Evolutionary conservation across 352 stramenopile species (phyloP).

Genomic region (Phytophthora syringae): DNA sequence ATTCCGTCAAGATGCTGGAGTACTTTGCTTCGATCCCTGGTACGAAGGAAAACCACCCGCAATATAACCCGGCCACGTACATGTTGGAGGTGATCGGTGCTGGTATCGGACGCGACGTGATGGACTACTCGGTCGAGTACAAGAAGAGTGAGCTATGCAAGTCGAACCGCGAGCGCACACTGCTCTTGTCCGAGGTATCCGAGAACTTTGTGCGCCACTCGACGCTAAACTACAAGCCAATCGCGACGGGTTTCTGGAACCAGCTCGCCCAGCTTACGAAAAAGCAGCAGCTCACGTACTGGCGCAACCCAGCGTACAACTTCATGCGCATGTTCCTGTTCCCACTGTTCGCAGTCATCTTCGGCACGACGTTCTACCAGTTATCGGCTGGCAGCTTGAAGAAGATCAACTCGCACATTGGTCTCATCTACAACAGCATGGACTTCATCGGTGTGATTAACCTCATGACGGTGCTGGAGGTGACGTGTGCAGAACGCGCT

Average conservation of each 20-base stretch:
- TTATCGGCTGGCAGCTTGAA: slow-evolving; percentile 24
- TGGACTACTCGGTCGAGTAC: slow-evolving; percentile 56
- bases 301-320: slow-evolving; percentile 57
- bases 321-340: slow-evolving; percentile 58
- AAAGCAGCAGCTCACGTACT: slow-evolving; percentile 60
- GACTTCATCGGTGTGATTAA: slow-evolving; percentile 67
- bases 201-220: slow-evolving; percentile 47
- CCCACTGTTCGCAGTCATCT: slow-evolving; percentile 51
- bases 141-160: slow-evolving; percentile 34
- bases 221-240: slow-evolving; percentile 50
- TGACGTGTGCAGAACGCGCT: slow-evolving; percentile 52
- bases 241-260: slow-evolving; percentile 49
- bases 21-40: slow-evolving; percentile 80
- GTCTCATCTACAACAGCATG: slow-evolving; percentile 68
- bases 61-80: slow-evolving; percentile 90
- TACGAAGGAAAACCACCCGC: slow-evolving; percentile 55
- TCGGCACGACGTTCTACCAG: slow-evolving; percentile 62
- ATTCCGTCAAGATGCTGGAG: slow-evolving; percentile 66
- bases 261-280: slow-evolving; percentile 40
- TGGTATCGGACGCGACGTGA: slow-evolving; percentile 48
- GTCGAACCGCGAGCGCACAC: slow-evolving; percentile 29
- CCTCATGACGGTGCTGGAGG: slow-evolving; percentile 63
- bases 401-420: slow-evolving; percentile 61
- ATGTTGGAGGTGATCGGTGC: slow-evolving; percentile 86
- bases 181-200: slow-evolving; percentile 19